phyloP scores from a whole-genome alignment of 148 eudicot species.

The Amaranthus palmeri region DNA sequence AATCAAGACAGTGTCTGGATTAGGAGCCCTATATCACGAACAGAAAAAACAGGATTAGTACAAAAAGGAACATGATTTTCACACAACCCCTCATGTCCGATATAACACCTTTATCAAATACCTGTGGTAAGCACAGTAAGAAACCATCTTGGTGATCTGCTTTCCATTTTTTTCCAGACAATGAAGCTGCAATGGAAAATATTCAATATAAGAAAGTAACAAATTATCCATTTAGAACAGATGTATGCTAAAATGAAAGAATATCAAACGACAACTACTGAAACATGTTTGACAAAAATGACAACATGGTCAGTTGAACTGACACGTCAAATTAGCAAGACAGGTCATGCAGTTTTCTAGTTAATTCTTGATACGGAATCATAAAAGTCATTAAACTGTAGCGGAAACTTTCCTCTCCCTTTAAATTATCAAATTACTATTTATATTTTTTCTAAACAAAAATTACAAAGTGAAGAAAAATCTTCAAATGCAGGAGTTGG shows the following conservation, averaged over 20 bases:
- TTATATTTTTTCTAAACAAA: not conserved
- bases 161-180: conserved; percentile 85
- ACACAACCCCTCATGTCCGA: conserved; percentile 3
- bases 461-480: not conserved
- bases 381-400: not conserved
- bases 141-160: conserved; percentile 86
- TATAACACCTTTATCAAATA: conserved; percentile 17
- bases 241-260: not conserved
- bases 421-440: not conserved
- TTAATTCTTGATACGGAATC: not conserved
- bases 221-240: not conserved
- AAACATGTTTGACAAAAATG: not conserved
- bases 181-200: conserved; percentile 53
- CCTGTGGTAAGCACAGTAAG: conserved; percentile 97
- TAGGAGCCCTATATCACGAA: conserved; percentile 66
- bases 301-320: not conserved
- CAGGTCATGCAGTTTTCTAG: not conserved
- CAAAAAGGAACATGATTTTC: conserved; percentile 2
- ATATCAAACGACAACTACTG: not conserved
- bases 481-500: too few relatives aligned
- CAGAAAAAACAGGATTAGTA: conserved; percentile 18
- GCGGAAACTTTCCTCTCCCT: not conserved
- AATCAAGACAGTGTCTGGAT: conserved; percentile 88
- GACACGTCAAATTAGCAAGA: not conserved
- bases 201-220: not conserved